phyloP scores from a whole-genome alignment of 495 filamentous ascomycete genomes.

The Daldinia decipiens region DNA sequence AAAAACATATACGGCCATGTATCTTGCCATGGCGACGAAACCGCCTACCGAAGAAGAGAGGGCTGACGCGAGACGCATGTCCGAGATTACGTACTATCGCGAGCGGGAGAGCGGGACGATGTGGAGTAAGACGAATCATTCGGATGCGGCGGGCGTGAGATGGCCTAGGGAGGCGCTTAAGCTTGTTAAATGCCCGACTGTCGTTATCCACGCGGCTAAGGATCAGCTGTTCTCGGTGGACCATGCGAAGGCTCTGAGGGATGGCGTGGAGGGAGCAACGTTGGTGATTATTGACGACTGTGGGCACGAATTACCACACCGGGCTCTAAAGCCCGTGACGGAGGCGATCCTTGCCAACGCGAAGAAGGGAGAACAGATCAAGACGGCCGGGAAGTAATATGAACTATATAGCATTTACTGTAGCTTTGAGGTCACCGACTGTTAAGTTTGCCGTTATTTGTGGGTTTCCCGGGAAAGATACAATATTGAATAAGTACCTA shows the following conservation, averaged over 20 bases:
- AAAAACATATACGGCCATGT: background rate
- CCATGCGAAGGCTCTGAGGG: background rate
- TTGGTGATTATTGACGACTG: slow-evolving; percentile 1
- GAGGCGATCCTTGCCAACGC: background rate
- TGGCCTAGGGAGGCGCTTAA: slow-evolving; percentile 1
- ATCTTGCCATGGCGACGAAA: background rate
- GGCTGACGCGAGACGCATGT: background rate
- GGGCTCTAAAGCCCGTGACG: background rate
- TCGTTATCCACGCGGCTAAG: slow-evolving; percentile 1
- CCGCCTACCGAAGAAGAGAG: slow-evolving; percentile 1
- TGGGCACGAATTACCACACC: background rate
- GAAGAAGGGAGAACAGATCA: background rate
- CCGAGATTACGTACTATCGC: background rate
- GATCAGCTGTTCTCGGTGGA: background rate
- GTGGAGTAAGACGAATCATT: background rate
- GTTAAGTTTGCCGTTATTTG: background rate
- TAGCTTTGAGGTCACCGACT: background rate
- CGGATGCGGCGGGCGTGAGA: background rate
- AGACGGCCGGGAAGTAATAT: background rate
- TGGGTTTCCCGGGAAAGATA: background rate
- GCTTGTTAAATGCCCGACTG: background rate
- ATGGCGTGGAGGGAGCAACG: background rate
- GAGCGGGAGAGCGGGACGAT: slow-evolving; percentile 6
- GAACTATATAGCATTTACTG: background rate
- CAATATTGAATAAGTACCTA: background rate